phyloP scores from a whole-genome alignment of 345 rosid genomes.

The Populus davidiana region DNA sequence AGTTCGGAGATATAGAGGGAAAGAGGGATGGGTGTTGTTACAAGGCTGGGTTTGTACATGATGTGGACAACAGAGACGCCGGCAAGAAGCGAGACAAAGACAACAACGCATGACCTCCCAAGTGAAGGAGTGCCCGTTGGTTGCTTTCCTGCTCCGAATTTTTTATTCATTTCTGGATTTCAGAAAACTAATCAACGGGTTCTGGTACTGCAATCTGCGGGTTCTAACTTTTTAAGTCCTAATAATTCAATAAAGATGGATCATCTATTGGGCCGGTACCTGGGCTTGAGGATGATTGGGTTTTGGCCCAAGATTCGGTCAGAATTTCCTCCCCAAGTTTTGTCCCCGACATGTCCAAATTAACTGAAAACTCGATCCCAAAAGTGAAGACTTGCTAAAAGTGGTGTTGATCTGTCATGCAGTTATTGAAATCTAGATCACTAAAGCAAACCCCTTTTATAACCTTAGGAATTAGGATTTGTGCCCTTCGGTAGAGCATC shows the following conservation, averaged over 20 bases:
- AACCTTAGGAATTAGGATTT: too few relatives aligned
- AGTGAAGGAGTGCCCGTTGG: conserved; percentile 74
- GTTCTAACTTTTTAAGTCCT: not conserved
- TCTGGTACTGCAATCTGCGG: not conserved
- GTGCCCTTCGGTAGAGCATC: too few relatives aligned
- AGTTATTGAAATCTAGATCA: too few relatives aligned
- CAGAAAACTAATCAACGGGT: not conserved
- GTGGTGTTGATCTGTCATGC: too few relatives aligned
- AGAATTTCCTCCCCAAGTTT: not conserved
- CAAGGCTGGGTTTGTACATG: conserved; percentile 63
- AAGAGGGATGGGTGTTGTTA: not conserved
- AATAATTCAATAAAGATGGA: not conserved
- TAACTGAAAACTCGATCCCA: not conserved
- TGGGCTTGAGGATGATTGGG: not conserved
- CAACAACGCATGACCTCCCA: conserved; percentile 53
- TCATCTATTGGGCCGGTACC: not conserved
- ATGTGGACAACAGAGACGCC: conserved; percentile 78
- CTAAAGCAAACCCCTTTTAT: too few relatives aligned
- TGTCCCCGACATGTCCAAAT: not conserved
- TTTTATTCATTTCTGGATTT: conserved; percentile 35
- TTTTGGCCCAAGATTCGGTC: not conserved
- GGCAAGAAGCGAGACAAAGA: conserved; percentile 58
- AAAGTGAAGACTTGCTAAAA: too few relatives aligned
- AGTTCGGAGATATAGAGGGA: too few relatives aligned
- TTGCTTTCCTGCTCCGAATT: conserved; percentile 45